Evolutionary conservation across 2,329 filamentous ascomycete species (phyloP), one percentile per base, ranked within the genome.

Genomic region (Scopulariopsis brevicaulis): DNA sequence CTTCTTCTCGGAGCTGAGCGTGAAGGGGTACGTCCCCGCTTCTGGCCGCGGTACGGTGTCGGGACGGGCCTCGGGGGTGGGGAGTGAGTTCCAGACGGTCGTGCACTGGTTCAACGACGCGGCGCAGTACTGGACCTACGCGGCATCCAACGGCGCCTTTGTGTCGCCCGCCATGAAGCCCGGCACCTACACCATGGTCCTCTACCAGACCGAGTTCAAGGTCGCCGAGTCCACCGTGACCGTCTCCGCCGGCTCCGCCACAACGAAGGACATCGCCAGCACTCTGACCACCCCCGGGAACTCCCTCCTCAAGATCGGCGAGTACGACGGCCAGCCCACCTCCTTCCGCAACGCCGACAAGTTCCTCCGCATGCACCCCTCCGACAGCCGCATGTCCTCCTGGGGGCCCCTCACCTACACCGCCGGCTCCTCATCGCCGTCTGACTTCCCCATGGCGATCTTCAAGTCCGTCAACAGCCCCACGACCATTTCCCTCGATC

Each of bases 261-360:
- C 74, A 0, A 75, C 72, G 3, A 73, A 74, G 55, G 75, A 78
- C 64, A 83, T 84, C 53, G 74, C 77, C 2, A 77, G 76, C 35
- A 71, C 72, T 1, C 35, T 69, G 59, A 74, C 75, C 4, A 68
- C 72, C 14, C 74, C 77, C 5, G 75, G 75, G 52, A 79, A 70
- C 1, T 79, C 79, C 0, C 71, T 87, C 57, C 87, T 80, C 73
- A 79, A 80, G 63, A 85, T 87, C 54, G 85, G 85, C 28, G 76
- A 82, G 24, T 85, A 81, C 72, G 85, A 88, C 63, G 84, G 84
- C 53, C 76, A 81, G 68, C 82, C 82, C 22, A 79, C 74, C 7
- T 83, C 82, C 18, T 85, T 88, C 74, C 77, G 78, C 62, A 87
- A 89, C 65, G 84, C 84, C 15, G 83, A 78, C 58, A 85, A 85